Percentiles rank a stretch among this genome's conserved stretches.
Conservation (phyloP, 768 basidiomycete species). For the Rhodotorula paludigena region DNA sequence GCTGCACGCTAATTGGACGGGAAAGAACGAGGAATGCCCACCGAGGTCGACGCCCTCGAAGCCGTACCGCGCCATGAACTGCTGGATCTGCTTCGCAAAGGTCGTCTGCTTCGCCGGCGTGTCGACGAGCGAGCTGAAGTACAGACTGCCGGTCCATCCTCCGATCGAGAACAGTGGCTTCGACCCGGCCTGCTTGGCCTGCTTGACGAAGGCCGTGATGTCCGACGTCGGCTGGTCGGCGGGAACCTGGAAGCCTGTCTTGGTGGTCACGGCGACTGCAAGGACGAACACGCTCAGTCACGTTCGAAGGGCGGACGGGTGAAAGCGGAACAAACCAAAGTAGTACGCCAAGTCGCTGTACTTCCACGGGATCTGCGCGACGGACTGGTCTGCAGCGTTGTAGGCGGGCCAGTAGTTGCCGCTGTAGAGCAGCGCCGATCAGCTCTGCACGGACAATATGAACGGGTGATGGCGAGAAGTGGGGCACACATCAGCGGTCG, state of each 20-base stretch:
- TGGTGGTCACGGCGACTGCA: conserved; percentile 23
- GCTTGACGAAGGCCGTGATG: conserved; percentile 13
- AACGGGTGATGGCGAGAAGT: no score
- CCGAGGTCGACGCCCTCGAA: conserved; percentile 83
- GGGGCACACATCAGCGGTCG: no score
- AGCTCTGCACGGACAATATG: no score
- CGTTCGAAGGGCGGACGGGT: no score
- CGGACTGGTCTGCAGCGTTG: neutral
- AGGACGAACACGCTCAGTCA: no score
- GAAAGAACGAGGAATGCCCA: neutral
- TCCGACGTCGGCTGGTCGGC: neutral
- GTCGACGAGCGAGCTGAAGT: conserved; percentile 69
- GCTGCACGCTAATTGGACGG: neutral
- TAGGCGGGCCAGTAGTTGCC: conserved; percentile 33
- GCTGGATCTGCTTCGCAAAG: conserved; percentile 62
- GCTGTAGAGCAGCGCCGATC: no score
- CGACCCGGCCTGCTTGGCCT: conserved; percentile 13
- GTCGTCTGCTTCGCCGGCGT: conserved; percentile 53
- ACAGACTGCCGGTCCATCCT: conserved; percentile 77
- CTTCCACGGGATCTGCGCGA: conserved; percentile 1
- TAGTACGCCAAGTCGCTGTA: conserved; percentile 22
- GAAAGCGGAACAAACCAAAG: conserved; percentile 1
- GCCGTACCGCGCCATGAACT: conserved; percentile 55
- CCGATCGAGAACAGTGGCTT: conserved; percentile 78
- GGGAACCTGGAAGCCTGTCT: conserved; percentile 17